Evolutionary conservation across 2,329 filamentous ascomycete species (phyloP), one percentile per base, ranked within the genome.

Genomic region (Hypoxylon sp.): DNA sequence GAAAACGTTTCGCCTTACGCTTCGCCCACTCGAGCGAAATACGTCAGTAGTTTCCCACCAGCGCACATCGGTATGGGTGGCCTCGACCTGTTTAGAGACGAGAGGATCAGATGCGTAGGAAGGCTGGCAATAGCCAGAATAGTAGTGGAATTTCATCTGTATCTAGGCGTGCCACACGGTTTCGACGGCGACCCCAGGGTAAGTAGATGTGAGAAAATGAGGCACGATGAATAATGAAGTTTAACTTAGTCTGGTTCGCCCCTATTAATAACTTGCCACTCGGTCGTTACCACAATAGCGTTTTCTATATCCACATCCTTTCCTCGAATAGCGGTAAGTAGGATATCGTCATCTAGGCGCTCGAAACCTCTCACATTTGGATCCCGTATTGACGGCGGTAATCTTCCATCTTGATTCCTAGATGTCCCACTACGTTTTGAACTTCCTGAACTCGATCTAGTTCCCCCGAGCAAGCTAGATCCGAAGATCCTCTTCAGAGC

Each of bases 71-170:
- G 52, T 2, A 51, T 60, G 5, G 51, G 59, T 2, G 27, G 29
- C 4, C 25, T 59, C 8, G 59, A 62, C 29, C 17, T 60, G 9
- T 62, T 62, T 38, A 50, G 36, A 8, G 51, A 55, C 11, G 59
- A 54, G 44, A 30, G 38, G 7, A 23, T 46, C 9, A 36, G 34
- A 2, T 62, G 46, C 21, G 55, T 57, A 11, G 34, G 13, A 7
- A 34, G 47, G 25, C 19, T 62, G 11, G 26, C 40, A 9, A 16
- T 26, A 13, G 46, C 43, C 4, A 45, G 45, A 7, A 48, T 62
- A 2, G 26, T 23, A 2, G 47, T 52, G 5, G 52, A 61, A 12
- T 47, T 54, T 21, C 48, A 57, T 27, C n/a, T 61, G 12, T 61
- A 50, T 17, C 47, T 52, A 3, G 58, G 56, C 1, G 40, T 57